A percentile compares a stretch with the other conserved stretches of the same genome.
phyloP scores from a whole-genome alignment of 306 rosid species.

The Senna tora region DNA sequence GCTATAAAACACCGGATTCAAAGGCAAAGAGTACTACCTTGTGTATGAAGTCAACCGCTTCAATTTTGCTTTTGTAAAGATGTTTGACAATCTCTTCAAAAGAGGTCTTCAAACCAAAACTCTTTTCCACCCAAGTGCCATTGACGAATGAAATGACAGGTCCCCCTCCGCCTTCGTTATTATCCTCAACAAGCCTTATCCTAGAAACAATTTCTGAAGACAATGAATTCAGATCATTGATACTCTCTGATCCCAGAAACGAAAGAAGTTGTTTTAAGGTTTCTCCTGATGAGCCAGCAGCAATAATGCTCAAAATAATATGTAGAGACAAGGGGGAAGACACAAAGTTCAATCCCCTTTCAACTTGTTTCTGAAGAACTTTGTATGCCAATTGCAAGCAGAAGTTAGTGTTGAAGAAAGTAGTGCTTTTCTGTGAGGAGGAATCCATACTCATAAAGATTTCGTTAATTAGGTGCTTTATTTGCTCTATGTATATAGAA shows the following conservation, averaged over 20 bases:
- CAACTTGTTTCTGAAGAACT: slow-evolving; percentile 1
- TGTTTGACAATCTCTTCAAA: neutral
- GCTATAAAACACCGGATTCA: no score
- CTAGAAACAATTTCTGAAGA: neutral
- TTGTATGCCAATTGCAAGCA: slow-evolving; percentile 20
- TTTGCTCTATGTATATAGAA: neutral
- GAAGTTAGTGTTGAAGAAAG: slow-evolving; percentile 17
- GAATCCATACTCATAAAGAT: slow-evolving; percentile 25
- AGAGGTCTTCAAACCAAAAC: slow-evolving; percentile 20
- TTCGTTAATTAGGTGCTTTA: neutral
- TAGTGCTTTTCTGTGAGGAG: neutral
- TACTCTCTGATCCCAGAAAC: neutral
- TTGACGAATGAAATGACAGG: neutral
- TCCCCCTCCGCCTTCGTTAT: neutral
- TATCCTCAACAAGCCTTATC: neutral
- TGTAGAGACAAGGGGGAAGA: slow-evolving; percentile 23
- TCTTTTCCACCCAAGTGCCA: slow-evolving; percentile 21
- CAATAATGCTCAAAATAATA: neutral
- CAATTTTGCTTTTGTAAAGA: slow-evolving; percentile 11
- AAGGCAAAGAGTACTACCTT: neutral
- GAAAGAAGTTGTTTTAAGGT: neutral
- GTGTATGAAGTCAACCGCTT: slow-evolving; percentile 10
- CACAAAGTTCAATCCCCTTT: slow-evolving; percentile 28
- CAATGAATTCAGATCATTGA: neutral
- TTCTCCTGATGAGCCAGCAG: neutral